These are phyloP conservation scores for Mycena floridula DNA, from an alignment of 768 basidiomycete species.

Conservation along the genomic window DNA sequence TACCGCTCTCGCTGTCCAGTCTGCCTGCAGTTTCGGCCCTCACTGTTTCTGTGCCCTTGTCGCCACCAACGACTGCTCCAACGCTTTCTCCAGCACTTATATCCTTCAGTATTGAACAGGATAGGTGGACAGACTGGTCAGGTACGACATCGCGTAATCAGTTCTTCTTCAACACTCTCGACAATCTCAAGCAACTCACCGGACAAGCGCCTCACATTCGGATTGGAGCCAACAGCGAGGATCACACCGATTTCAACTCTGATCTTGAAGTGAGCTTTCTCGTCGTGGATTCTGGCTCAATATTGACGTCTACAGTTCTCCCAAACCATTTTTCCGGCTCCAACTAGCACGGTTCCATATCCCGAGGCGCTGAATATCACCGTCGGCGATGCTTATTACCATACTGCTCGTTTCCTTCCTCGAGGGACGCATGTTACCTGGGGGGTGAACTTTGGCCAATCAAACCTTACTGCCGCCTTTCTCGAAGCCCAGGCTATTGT, in stretches of 20 bases:
- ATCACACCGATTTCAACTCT: slow-evolving; percentile 51
- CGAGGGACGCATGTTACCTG: slow-evolving; percentile 36
- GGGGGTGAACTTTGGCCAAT: slow-evolving; percentile 38
- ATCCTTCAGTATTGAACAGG: slow-evolving; percentile 66
- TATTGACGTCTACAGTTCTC: slow-evolving; percentile 28
- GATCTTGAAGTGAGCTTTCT: slow-evolving; percentile 31
- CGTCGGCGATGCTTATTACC: slow-evolving; percentile 49
- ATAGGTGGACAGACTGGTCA: slow-evolving; percentile 65
- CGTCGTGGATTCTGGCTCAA: not conserved
- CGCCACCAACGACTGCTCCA: slow-evolving; percentile 28
- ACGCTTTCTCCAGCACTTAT: slow-evolving; percentile 40
- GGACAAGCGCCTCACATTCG: slow-evolving; percentile 50
- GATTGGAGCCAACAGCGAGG: slow-evolving; percentile 53
- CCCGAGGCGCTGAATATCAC: slow-evolving; percentile 57
- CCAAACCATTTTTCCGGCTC: slow-evolving; percentile 43
- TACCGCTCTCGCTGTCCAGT: no score
- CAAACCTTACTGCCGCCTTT: slow-evolving; percentile 25
- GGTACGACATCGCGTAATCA: slow-evolving; percentile 44
- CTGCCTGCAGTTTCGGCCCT: slow-evolving; percentile 3
- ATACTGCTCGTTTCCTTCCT: slow-evolving; percentile 31
- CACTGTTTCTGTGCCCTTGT: slow-evolving; percentile 34
- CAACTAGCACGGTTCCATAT: slow-evolving; percentile 47
- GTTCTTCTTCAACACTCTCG: slow-evolving; percentile 56
- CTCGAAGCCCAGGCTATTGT: slow-evolving; percentile 25
- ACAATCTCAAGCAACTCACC: slow-evolving; percentile 47